These are phyloP conservation scores for Lactuca sativa DNA, from an alignment of 129 eudicot species.

Conservation along the genomic window DNA sequence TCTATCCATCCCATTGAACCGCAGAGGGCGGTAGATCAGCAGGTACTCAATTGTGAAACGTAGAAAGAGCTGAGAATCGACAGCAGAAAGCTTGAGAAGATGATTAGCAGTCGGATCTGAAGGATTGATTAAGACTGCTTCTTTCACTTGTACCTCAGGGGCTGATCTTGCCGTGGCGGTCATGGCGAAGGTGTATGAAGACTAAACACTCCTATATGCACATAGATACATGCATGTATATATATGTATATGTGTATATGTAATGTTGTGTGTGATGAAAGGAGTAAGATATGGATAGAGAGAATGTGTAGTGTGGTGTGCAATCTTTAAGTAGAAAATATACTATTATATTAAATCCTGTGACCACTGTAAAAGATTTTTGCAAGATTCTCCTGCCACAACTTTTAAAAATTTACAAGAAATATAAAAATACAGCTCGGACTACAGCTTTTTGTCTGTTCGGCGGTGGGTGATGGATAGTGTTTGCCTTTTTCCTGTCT, in stretches of 20 bases:
- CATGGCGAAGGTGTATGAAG: neutral
- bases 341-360: constrained; percentile 14
- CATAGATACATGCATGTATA: neutral
- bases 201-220: neutral
- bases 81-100: constrained; percentile 54
- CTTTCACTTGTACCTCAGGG: constrained; percentile 51
- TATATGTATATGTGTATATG: neutral
- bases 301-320: constrained; percentile 21
- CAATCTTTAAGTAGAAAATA: constrained; percentile 3
- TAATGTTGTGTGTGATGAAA: constrained; percentile 1
- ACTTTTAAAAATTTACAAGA: constrained; percentile 36
- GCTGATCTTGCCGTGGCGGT: constrained; percentile 19
- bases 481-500: neutral
- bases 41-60: constrained; percentile 72
- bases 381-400: constrained; percentile 61
- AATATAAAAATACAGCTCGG: constrained; percentile 39
- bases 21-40: constrained; percentile 40
- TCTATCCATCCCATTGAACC: constrained; percentile 22
- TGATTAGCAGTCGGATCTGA: constrained; percentile 60
- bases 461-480: constrained; percentile 28
- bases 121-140: constrained; percentile 53
- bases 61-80: constrained; percentile 76
- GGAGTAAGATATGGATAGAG: constrained; percentile 26
- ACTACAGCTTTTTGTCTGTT: constrained; percentile 42
- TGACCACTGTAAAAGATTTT: constrained; percentile 51